phyloP scores from a whole-genome alignment of 1,284 basidiomycete species.

The Trichosporon ovoides region DNA sequence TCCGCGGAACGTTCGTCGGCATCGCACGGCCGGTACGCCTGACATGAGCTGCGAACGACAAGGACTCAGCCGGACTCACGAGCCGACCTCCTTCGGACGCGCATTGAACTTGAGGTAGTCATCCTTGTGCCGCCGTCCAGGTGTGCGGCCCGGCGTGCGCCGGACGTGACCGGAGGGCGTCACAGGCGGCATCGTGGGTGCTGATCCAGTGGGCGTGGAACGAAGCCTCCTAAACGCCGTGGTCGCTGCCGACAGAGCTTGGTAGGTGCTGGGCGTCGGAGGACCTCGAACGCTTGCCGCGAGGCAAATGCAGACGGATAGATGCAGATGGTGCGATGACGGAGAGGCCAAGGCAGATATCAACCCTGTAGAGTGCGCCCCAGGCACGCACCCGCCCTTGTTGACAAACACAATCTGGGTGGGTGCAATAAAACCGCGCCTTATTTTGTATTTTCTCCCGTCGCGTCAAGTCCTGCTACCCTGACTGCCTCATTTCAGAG shows the following conservation, averaged over 20 bases:
- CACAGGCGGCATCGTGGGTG: slow-evolving; percentile 14
- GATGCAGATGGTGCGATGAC: no score
- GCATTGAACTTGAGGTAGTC: slow-evolving; percentile 39
- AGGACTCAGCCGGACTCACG: slow-evolving; percentile 29
- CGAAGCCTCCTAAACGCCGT: no score
- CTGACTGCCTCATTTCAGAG: background rate
- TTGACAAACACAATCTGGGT: background rate
- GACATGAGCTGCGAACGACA: background rate
- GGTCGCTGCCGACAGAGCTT: no score
- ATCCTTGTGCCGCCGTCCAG: slow-evolving; percentile 19
- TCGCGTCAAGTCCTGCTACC: background rate
- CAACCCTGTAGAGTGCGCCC: background rate
- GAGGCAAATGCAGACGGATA: no score
- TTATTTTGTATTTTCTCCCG: slow-evolving; percentile 6
- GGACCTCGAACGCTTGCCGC: no score
- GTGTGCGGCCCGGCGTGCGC: slow-evolving; percentile 8
- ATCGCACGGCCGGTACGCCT: slow-evolving; percentile 42
- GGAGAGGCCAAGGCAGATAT: background rate
- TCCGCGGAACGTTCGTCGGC: slow-evolving; percentile 57
- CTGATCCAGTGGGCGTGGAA: background rate
- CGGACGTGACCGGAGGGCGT: slow-evolving; percentile 17
- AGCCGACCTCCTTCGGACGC: slow-evolving; percentile 42
- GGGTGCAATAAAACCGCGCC: slow-evolving; percentile 3
- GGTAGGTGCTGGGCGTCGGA: no score
- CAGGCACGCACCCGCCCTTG: background rate